Evolutionary conservation across 2,329 filamentous ascomycete species (phyloP).

Genomic region (Coleophoma cylindrospora): DNA sequence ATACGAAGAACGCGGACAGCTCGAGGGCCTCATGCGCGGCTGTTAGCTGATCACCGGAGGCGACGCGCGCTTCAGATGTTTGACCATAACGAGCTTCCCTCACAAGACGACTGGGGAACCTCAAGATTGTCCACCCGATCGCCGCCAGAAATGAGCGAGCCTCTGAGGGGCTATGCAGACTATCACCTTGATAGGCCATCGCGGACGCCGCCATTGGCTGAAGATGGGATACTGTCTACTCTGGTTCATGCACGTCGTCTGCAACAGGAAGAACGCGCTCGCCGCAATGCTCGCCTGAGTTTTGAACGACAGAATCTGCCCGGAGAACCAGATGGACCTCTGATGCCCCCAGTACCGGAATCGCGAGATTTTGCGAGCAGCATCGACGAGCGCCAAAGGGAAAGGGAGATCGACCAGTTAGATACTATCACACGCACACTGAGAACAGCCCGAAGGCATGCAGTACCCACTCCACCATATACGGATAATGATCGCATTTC

Average conservation of each 20-base stretch:
- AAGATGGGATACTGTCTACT: not conserved
- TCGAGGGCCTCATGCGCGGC: constrained; percentile 12
- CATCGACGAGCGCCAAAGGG: constrained; percentile 14
- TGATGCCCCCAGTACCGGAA: constrained; percentile 25
- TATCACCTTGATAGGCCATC: not conserved
- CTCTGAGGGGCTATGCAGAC: constrained; percentile 6
- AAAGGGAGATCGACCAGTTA: constrained; percentile 6
- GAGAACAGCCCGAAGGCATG: not conserved
- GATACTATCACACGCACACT: too few relatives aligned
- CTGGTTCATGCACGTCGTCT: not conserved
- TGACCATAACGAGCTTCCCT: constrained; percentile 1
- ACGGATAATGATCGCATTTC: not conserved
- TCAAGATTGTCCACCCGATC: not conserved
- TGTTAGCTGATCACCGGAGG: constrained; percentile 14
- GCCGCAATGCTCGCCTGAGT: constrained; percentile 10
- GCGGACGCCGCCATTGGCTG: not conserved
- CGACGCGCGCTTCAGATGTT: constrained; percentile 11
- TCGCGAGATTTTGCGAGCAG: constrained; percentile 16
- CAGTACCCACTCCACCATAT: constrained; percentile 18
- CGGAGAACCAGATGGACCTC: constrained; percentile 15
- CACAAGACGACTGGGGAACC: not conserved
- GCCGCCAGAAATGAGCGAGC: constrained; percentile 7
- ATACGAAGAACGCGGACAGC: constrained; percentile 22
- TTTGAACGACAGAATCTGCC: constrained; percentile 13
- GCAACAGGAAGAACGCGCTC: not conserved